Conservation (phyloP, 164 flowering plant species). For the Vitis rotundifolia region DNA sequence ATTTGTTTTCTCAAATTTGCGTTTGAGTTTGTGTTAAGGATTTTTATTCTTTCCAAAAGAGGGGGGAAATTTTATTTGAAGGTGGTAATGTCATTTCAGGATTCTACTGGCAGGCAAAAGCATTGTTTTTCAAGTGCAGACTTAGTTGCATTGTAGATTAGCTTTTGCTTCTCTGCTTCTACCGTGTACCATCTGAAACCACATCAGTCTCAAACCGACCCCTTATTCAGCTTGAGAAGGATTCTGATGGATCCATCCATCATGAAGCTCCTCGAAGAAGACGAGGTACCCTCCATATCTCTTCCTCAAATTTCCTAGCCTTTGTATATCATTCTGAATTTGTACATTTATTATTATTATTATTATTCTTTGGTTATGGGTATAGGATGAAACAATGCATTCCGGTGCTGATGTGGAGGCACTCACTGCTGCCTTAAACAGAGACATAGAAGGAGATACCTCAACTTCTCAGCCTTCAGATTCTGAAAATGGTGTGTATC, state of each 20-base stretch:
- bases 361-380: not conserved
- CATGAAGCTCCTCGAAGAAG: slow-evolving; percentile 89
- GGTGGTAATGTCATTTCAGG: no score
- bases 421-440: slow-evolving; percentile 81
- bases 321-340: not conserved
- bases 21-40: no score
- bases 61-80: no score
- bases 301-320: not conserved
- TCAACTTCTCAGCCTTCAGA: slow-evolving; percentile 45
- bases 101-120: no score
- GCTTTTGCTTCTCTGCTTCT: no score
- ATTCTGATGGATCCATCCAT: slow-evolving; percentile 71
- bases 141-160: no score
- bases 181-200: no score
- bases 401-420: slow-evolving; percentile 97
- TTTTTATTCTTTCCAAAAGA: no score
- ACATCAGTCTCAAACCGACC: no score
- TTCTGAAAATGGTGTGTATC: slow-evolving; percentile 38
- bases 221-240: no score
- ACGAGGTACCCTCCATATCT: slow-evolving; percentile 55
- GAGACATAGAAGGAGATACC: slow-evolving; percentile 76
- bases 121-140: no score
- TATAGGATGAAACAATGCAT: slow-evolving; percentile 83
- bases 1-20: no score
- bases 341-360: not conserved